Conservation (phyloP, 306 rosid species). For the Quercus glauca region DNA sequence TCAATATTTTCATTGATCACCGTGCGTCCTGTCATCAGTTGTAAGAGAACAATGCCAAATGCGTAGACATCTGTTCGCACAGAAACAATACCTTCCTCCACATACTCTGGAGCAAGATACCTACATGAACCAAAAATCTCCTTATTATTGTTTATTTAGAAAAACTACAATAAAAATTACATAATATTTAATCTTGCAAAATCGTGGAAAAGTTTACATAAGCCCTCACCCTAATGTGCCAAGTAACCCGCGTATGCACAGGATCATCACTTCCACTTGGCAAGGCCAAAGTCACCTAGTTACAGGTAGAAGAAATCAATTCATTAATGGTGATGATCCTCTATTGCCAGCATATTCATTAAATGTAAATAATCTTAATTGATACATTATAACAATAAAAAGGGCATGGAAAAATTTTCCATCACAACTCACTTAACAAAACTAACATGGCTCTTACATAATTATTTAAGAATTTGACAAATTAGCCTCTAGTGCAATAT, state of each 20-base stretch:
- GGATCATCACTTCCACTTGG: conserved; percentile 69
- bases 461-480: neutral
- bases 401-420: neutral
- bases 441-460: neutral
- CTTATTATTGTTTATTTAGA: neutral
- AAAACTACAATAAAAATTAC: neutral
- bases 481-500: no score
- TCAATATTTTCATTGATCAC: conserved; percentile 33
- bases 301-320: conserved; percentile 19
- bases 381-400: no score
- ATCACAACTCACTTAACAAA: neutral
- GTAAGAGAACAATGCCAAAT: conserved; percentile 65
- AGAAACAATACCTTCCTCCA: conserved; percentile 68
- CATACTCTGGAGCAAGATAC: conserved; percentile 84
- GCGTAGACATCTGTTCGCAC: conserved; percentile 69
- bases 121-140: conserved; percentile 33
- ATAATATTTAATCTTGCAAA: neutral
- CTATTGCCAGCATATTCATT: neutral
- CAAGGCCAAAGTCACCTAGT: conserved; percentile 91
- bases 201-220: neutral
- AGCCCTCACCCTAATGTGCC: conserved; percentile 78
- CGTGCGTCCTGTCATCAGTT: conserved; percentile 68
- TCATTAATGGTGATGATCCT: conserved; percentile 5
- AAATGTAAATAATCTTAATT: neutral
- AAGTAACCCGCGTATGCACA: conserved; percentile 62